These are phyloP conservation scores for Vanderwaltozyma yarrowii DNA, from an alignment of 805 yeast genomes.

Conservation along the genomic window DNA sequence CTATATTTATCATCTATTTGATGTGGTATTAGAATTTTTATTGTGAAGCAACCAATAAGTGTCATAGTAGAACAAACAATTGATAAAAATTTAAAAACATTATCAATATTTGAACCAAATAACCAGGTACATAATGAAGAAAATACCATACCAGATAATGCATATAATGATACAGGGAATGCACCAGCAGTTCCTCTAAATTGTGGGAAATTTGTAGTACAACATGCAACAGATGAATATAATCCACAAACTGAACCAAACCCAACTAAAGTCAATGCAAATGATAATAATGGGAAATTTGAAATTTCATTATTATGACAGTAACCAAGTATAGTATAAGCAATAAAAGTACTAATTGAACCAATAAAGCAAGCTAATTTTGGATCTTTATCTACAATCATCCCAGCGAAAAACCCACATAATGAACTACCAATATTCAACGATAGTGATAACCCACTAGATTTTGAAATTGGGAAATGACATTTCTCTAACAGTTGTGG, in stretches of 20 bases:
- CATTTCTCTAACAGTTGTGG: conserved; percentile 56
- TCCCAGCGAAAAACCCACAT: conserved; percentile 65
- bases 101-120: conserved; percentile 44
- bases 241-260: conserved; percentile 54
- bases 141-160: conserved; percentile 58
- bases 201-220: conserved; percentile 52
- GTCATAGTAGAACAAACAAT: conserved; percentile 35
- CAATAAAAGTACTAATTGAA: conserved; percentile 41
- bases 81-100: conserved; percentile 46
- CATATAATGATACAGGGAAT: conserved; percentile 58
- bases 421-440: conserved; percentile 54
- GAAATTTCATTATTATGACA: conserved; percentile 35
- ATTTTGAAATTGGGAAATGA: conserved; percentile 46
- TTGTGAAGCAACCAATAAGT: conserved; percentile 22
- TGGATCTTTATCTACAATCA: conserved; percentile 51
- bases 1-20: background rate
- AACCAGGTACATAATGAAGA: conserved; percentile 42
- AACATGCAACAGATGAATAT: conserved; percentile 43
- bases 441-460: conserved; percentile 55
- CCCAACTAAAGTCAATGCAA: conserved; percentile 46
- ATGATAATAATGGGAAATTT: conserved; percentile 34
- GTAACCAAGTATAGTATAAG: conserved; percentile 41
- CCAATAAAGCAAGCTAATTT: conserved; percentile 44
- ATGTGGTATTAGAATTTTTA: background rate
- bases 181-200: conserved; percentile 65